Evolutionary conservation across 2,329 filamentous ascomycete genomes (phyloP).

Genomic region (Alternaria rosae): DNA sequence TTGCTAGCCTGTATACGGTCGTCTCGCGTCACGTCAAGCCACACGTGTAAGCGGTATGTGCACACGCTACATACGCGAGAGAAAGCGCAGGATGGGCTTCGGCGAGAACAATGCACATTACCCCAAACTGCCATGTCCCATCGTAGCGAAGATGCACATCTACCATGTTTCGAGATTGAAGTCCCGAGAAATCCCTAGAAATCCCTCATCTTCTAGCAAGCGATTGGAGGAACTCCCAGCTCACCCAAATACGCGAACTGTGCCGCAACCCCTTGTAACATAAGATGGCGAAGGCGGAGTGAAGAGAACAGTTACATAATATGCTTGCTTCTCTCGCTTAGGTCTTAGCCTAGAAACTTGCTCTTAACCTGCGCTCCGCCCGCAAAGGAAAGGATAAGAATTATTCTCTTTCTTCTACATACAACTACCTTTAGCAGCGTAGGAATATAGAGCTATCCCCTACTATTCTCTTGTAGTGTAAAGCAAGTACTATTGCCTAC

Average conservation of each 20-base stretch:
- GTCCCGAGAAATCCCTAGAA: background rate
- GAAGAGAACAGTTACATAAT: too few relatives aligned
- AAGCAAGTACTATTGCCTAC: too few relatives aligned
- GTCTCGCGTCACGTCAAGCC: background rate
- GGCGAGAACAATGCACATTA: background rate
- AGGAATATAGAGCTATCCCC: too few relatives aligned
- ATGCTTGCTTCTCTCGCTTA: too few relatives aligned
- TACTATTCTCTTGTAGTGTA: too few relatives aligned
- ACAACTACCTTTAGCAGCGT: too few relatives aligned
- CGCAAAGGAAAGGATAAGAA: too few relatives aligned
- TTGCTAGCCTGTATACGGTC: background rate
- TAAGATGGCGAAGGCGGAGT: too few relatives aligned
- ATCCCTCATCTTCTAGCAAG: background rate
- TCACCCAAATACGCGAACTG: constrained; percentile 2
- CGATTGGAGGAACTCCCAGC: background rate
- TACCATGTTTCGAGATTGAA: background rate
- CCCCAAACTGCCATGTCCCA: background rate
- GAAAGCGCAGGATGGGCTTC: background rate
- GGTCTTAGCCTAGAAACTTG: too few relatives aligned
- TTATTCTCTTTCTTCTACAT: too few relatives aligned
- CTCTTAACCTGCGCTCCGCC: too few relatives aligned
- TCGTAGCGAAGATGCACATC: background rate
- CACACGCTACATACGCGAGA: background rate
- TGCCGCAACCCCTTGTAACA: background rate
- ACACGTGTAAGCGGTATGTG: background rate